Evolutionary conservation across 495 filamentous ascomycete species (phyloP).

Genomic region (Tuber magnatum): DNA sequence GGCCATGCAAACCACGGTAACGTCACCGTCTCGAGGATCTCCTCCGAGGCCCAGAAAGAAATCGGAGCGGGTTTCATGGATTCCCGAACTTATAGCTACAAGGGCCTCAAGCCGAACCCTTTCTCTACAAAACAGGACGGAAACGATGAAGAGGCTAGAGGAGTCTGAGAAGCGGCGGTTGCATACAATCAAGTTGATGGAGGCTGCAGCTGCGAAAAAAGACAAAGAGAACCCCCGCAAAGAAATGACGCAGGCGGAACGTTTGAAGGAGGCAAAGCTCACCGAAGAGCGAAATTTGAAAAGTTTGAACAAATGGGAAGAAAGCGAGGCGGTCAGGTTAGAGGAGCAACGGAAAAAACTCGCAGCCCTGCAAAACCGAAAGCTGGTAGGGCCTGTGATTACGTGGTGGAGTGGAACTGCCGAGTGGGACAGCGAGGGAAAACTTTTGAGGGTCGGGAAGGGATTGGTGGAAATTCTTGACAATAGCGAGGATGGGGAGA

Average conservation of each 20-base stretch:
- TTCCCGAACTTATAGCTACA: constrained; percentile 72
- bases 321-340: constrained; percentile 74
- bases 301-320: constrained; percentile 90
- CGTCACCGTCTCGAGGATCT: constrained; percentile 37
- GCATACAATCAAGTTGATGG: constrained; percentile 75
- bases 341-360: constrained; percentile 74
- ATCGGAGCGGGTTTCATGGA: constrained; percentile 82
- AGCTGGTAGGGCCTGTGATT: constrained; percentile 80
- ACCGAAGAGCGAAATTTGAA: constrained; percentile 79
- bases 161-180: constrained; percentile 73
- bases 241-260: constrained; percentile 82
- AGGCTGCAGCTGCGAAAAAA: constrained; percentile 72
- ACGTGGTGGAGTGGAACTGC: constrained; percentile 88
- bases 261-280: constrained; percentile 71
- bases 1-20: constrained; percentile 35
- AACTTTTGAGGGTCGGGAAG: constrained; percentile 66
- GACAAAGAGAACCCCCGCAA: constrained; percentile 65
- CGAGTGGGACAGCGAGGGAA: constrained; percentile 64
- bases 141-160: constrained; percentile 72
- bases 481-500: constrained; percentile 23
- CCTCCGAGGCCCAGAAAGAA: constrained; percentile 78
- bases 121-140: constrained; percentile 76
- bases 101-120: constrained; percentile 75
- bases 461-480: constrained; percentile 38
- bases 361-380: constrained; percentile 74